Conservation (phyloP, 169 alveolate genomes). For the Eimeria necatrix region DNA sequence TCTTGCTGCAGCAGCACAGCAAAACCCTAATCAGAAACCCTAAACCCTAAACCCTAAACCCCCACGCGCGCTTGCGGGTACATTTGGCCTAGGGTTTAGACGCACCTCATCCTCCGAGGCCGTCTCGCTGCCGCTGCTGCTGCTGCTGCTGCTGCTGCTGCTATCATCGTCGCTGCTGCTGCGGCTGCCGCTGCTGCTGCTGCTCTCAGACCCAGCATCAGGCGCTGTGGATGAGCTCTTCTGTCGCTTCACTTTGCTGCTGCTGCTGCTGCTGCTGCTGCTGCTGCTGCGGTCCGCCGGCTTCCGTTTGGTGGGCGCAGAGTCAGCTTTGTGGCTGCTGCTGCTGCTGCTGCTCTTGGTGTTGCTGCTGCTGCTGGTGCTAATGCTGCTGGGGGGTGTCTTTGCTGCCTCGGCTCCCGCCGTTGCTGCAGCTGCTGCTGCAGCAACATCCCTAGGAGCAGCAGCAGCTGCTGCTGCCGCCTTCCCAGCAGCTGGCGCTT, state of each 20-base stretch:
- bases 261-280: not conserved
- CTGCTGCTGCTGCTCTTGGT: too few species aligned
- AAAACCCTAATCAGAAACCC: not conserved
- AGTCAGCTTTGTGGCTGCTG: not conserved
- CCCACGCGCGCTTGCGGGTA: not conserved
- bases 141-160: not conserved
- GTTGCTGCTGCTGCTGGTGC: too few species aligned
- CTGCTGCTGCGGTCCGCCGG: not conserved
- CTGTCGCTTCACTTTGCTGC: not conserved
- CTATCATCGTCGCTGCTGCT: not conserved
- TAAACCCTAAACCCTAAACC: slow-evolving; percentile 23
- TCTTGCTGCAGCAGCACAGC: slow-evolving; percentile 2
- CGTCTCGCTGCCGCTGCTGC: not conserved
- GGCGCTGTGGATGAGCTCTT: not conserved
- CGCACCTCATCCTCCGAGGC: not conserved
- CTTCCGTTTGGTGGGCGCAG: not conserved
- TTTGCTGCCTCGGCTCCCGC: too few species aligned
- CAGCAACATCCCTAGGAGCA: not conserved
- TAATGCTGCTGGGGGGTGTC: not conserved
- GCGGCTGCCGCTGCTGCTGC: not conserved
- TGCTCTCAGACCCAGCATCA: not conserved
- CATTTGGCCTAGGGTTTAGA: not conserved
- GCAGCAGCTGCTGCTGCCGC: too few species aligned
- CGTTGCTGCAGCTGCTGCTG: not conserved
- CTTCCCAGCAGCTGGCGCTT: too few species aligned